Conservation (phyloP, 257 asterid genomes). For the Cynanchum wilfordii region DNA sequence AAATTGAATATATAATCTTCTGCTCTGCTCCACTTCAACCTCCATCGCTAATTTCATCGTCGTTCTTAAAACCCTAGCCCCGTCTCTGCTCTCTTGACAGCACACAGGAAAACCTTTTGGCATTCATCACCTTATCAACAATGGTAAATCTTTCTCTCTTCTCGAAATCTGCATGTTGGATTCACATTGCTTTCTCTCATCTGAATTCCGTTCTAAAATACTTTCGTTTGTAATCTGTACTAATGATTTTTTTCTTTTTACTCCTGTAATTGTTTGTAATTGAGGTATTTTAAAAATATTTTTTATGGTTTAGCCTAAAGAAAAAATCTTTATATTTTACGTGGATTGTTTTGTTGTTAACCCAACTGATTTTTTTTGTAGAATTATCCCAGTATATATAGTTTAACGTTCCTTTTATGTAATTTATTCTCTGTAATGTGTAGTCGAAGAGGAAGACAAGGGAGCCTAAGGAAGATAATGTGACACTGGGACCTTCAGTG, state of each 20-base stretch:
- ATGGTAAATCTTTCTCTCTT: not conserved
- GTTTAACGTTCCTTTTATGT: not conserved
- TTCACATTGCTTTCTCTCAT: not conserved
- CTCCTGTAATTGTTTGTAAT: not conserved
- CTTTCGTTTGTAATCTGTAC: not conserved
- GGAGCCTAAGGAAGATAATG: conserved; percentile 82
- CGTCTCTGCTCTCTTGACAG: not conserved
- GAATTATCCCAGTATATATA: not conserved
- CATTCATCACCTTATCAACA: not conserved
- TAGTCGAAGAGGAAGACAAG: conserved; percentile 76
- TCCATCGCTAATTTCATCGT: not conserved
- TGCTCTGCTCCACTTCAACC: not conserved
- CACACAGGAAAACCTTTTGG: not conserved
- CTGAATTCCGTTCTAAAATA: not conserved
- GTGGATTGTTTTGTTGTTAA: not conserved
- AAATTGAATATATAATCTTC: not conserved
- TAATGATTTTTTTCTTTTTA: not conserved
- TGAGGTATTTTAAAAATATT: not conserved
- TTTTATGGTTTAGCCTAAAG: not conserved
- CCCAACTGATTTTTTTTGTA: not conserved
- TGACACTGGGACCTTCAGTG: conserved; percentile 71
- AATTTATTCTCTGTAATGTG: not conserved
- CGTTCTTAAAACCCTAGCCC: conserved; percentile 1
- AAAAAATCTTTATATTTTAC: not conserved
- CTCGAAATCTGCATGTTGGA: not conserved